Conservation (phyloP, 2,329 filamentous ascomycete species). For the Botrytis squamosa region DNA sequence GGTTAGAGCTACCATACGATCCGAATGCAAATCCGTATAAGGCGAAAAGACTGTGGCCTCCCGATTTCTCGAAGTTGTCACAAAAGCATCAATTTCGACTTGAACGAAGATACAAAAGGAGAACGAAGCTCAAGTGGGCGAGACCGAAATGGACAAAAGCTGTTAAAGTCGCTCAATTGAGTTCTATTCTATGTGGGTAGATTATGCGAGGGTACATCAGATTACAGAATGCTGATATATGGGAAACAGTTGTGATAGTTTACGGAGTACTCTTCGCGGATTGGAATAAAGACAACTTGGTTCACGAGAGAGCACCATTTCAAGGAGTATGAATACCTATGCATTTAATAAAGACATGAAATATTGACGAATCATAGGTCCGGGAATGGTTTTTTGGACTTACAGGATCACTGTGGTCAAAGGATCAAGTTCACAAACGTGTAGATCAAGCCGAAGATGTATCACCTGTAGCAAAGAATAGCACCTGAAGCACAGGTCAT, state of each 20-base stretch:
- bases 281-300: conserved; percentile 43
- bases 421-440: conserved; percentile 31
- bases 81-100: conserved; percentile 73
- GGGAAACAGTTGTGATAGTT: conserved; percentile 48
- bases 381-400: conserved; percentile 44
- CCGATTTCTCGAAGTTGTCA: conserved; percentile 68
- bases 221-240: conserved; percentile 15
- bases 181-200: conserved; percentile 37
- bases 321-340: conserved; percentile 46
- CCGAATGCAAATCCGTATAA: conserved; percentile 56
- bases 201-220: background rate
- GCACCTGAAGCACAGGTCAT: conserved; percentile 22
- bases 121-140: conserved; percentile 60
- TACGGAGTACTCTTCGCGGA: conserved; percentile 65
- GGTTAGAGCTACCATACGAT: conserved; percentile 35
- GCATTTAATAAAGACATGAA: too few relatives aligned
- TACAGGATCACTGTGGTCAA: conserved; percentile 39
- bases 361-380: conserved; percentile 39
- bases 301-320: conserved; percentile 46
- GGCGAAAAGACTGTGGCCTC: conserved; percentile 74
- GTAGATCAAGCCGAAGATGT: conserved; percentile 26
- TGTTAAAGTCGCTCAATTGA: conserved; percentile 60
- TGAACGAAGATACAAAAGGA: conserved; percentile 75
- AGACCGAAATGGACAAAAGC: conserved; percentile 64
- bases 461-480: conserved; percentile 27